Evolutionary conservation across 352 stramenopile genomes (phyloP).

Genomic region (Saprolegnia diclina): DNA sequence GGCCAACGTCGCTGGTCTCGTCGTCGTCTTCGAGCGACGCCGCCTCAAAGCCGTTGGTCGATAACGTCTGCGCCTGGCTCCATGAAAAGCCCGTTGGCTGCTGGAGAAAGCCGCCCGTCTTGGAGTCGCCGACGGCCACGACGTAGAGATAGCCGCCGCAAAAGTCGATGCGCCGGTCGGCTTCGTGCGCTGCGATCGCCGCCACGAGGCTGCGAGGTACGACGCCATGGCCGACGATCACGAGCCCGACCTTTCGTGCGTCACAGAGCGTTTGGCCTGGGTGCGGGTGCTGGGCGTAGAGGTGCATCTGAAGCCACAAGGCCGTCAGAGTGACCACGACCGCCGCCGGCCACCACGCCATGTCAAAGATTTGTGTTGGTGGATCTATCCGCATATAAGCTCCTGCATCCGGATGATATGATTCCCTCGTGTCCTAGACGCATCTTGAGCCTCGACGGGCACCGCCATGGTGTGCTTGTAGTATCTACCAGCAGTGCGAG

Average conservation of each 20-base stretch:
- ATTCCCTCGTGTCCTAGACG: not conserved
- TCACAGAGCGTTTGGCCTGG: constrained; percentile 24
- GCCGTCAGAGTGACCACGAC: not conserved
- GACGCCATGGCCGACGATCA: constrained; percentile 17
- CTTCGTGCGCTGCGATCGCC: not conserved
- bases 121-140: constrained; percentile 10
- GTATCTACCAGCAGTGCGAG: too few species aligned
- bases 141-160: constrained; percentile 13
- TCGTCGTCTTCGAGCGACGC: not conserved
- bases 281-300: constrained; percentile 25
- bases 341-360: constrained; percentile 16
- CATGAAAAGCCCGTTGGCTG: constrained; percentile 4
- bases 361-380: not conserved
- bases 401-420: constrained; percentile 6
- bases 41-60: not conserved
- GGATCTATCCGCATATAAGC: too few species aligned
- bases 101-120: constrained; percentile 14
- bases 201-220: not conserved
- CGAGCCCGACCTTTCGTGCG: constrained; percentile 18
- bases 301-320: not conserved
- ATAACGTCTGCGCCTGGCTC: constrained; percentile 1
- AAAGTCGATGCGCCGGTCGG: constrained; percentile 9
- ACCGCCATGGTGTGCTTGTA: too few species aligned
- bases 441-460: too few species aligned
- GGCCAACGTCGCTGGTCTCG: constrained; percentile 5